These are phyloP conservation scores for Astraeus odoratus DNA, from an alignment of 768 basidiomycete species.

Conservation along the genomic window DNA sequence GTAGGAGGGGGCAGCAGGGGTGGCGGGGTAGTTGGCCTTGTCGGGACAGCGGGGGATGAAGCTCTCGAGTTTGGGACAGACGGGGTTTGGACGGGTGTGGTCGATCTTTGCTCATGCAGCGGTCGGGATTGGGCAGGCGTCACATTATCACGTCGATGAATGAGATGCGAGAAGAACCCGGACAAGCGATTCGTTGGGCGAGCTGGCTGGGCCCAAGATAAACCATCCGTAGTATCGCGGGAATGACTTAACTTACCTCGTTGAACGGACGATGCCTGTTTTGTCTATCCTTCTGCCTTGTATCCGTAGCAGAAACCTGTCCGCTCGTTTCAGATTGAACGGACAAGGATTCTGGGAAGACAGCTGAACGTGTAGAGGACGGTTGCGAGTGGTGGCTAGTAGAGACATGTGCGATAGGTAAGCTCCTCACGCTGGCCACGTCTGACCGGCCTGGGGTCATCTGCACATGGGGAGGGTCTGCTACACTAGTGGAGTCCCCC, in stretches of 20 bases:
- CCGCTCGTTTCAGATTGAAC: slow-evolving; percentile 1
- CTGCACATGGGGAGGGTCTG: slow-evolving; percentile 33
- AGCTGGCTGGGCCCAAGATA: slow-evolving; percentile 28
- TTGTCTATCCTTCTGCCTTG: slow-evolving; percentile 31
- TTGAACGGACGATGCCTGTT: slow-evolving; percentile 44
- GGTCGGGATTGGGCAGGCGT: slow-evolving; percentile 22
- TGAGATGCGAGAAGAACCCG: slow-evolving; percentile 77
- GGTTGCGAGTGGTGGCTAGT: slow-evolving; percentile 31
- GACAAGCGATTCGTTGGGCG: slow-evolving; percentile 71
- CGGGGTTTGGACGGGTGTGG: slow-evolving; percentile 19
- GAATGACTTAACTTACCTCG: slow-evolving; percentile 40
- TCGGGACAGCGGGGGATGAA: slow-evolving; percentile 43
- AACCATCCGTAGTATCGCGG: slow-evolving; percentile 4
- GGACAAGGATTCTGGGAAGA: slow-evolving; percentile 4
- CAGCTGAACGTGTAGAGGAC: slow-evolving; percentile 26
- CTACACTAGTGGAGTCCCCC: no score
- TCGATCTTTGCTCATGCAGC: slow-evolving; percentile 28
- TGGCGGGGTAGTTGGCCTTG: slow-evolving; percentile 61
- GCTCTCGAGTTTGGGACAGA: slow-evolving; percentile 41
- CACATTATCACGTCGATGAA: slow-evolving; percentile 58
- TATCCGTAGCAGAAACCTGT: slow-evolving; percentile 11
- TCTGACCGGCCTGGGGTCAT: slow-evolving; percentile 37
- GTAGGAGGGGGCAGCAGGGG: slow-evolving; percentile 66
- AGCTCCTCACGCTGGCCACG: slow-evolving; percentile 50
- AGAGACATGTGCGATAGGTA: slow-evolving; percentile 49